These are phyloP conservation scores for Corylus americana DNA, from an alignment of 306 rosid species.

Conservation along the genomic window DNA sequence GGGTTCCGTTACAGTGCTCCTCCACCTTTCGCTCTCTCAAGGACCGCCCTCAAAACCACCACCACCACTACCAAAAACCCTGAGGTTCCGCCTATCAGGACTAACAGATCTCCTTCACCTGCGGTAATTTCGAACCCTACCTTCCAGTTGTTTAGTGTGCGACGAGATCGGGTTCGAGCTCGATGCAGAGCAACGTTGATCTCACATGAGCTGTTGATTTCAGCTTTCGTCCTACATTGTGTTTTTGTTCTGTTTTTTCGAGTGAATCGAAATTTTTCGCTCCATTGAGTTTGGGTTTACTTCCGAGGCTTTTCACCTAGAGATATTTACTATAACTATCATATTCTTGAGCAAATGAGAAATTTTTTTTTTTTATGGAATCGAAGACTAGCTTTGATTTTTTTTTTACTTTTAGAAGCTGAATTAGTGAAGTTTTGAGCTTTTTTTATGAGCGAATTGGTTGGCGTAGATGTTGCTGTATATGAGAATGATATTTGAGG, in stretches of 20 bases:
- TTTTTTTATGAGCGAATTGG: not conserved
- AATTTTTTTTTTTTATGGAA: not conserved
- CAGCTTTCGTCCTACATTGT: not conserved
- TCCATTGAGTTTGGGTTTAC: not conserved
- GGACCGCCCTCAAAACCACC: constrained; percentile 28
- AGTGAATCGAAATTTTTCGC: not conserved
- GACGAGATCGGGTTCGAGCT: constrained; percentile 13
- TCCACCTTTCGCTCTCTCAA: constrained; percentile 70
- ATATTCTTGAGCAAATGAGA: not conserved
- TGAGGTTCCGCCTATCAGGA: constrained; percentile 34
- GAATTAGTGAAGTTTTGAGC: not conserved
- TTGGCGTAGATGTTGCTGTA: not conserved
- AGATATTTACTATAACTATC: not conserved
- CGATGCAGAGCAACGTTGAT: constrained; percentile 4
- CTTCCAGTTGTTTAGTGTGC: not conserved
- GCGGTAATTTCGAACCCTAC: constrained; percentile 43
- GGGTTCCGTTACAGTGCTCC: constrained; percentile 95
- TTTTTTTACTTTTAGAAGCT: not conserved
- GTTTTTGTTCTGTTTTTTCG: not conserved
- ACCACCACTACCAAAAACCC: constrained; percentile 30
- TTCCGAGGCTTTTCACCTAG: not conserved
- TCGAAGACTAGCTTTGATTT: not conserved
- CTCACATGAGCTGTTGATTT: not conserved
- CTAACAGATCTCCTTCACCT: constrained; percentile 69
- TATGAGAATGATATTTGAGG: not conserved